A percentile compares a stretch with the other conserved stretches of the same genome.
phyloP scores from a whole-genome alignment of 2,329 filamentous ascomycete species.

The Laburnicola sp. region DNA sequence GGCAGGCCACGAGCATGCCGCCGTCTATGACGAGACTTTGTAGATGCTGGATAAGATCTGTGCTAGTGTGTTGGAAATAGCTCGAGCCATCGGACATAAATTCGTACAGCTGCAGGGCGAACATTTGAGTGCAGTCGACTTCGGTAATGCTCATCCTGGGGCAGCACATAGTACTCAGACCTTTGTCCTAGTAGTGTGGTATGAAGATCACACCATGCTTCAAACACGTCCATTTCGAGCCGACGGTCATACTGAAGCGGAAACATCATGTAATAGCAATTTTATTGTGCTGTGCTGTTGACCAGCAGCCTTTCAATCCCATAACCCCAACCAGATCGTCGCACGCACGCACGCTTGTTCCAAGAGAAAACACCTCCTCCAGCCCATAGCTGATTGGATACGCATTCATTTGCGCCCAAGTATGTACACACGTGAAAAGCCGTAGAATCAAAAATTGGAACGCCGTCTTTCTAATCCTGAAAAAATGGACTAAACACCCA shows the following conservation, averaged over 20 bases:
- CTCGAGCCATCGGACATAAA: too few relatives aligned
- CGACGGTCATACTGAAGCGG: too few relatives aligned
- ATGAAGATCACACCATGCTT: too few relatives aligned
- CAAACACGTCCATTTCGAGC: too few relatives aligned
- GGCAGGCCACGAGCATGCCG: slow-evolving; percentile 53
- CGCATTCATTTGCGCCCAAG: slow-evolving; percentile 4
- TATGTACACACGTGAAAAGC: slow-evolving; percentile 10
- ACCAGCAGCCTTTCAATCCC: background rate
- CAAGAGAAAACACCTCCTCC: background rate
- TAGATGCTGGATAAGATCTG: background rate
- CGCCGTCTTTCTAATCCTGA: background rate
- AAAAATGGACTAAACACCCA: background rate
- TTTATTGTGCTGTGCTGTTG: background rate
- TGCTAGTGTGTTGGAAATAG: too few relatives aligned
- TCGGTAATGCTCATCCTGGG: too few relatives aligned
- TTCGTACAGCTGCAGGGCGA: too few relatives aligned
- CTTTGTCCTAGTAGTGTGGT: too few relatives aligned
- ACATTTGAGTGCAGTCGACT: too few relatives aligned
- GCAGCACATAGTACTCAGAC: too few relatives aligned
- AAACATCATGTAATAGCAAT: background rate
- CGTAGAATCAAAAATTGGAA: background rate
- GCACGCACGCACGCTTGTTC: slow-evolving; percentile 2
- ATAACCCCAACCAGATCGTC: background rate
- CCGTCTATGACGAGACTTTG: slow-evolving; percentile 40
- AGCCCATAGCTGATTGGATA: background rate